Conservation (phyloP, 345 rosid genomes). For the Populus deltoides region DNA sequence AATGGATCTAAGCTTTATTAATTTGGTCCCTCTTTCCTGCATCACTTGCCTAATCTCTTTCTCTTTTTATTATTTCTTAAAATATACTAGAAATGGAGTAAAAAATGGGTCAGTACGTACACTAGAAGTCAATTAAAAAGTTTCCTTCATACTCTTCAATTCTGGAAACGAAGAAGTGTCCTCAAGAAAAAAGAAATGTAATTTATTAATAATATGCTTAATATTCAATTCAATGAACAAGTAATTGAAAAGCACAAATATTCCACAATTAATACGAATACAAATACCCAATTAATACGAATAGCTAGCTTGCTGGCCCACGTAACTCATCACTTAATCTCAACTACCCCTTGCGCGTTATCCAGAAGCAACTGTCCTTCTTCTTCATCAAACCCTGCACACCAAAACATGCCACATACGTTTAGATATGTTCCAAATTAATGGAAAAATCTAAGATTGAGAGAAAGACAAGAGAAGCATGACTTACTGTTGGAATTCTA, state of each 20-base stretch:
- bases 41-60: no score
- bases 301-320: neutral
- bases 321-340: neutral
- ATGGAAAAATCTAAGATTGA: neutral
- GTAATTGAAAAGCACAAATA: neutral
- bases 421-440: neutral
- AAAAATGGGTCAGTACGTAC: no score
- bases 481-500: slow-evolving; percentile 48
- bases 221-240: neutral
- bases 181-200: neutral
- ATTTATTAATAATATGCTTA: neutral
- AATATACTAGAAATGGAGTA: no score
- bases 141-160: neutral
- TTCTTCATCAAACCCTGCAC: neutral
- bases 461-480: neutral
- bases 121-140: no score
- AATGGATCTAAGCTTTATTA: no score
- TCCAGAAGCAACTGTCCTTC: neutral
- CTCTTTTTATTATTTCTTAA: no score
- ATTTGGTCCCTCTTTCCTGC: no score
- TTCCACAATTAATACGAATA: neutral
- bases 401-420: neutral
- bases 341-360: neutral
- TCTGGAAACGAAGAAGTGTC: neutral
- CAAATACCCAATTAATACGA: no score